A percentile compares a stretch with the other conserved stretches of the same genome.
Conservation (phyloP, 2,329 filamentous ascomycete species). For the Podosphaera aphanis region DNA sequence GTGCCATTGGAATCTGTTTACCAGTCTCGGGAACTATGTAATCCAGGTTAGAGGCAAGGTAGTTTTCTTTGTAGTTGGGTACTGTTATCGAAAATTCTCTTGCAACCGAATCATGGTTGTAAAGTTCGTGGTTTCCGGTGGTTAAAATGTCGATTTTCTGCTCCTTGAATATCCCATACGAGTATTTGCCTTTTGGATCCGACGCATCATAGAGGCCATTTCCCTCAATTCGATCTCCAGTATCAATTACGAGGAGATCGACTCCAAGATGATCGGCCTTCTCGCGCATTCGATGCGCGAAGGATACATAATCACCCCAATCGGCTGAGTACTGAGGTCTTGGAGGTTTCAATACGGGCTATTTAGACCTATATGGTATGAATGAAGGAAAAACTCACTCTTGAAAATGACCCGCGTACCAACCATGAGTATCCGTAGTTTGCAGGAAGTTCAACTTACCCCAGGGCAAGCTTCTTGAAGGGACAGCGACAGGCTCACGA, state of each 20-base stretch:
- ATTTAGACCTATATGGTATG: neutral
- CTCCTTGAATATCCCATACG: conserved; percentile 65
- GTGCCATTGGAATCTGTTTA: conserved; percentile 50
- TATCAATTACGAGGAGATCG: conserved; percentile 85
- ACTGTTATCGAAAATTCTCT: conserved; percentile 61
- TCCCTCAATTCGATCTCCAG: conserved; percentile 78
- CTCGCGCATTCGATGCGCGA: conserved; percentile 58
- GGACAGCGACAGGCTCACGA: conserved; percentile 51
- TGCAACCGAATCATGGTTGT: conserved; percentile 54
- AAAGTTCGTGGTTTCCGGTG: conserved; percentile 87
- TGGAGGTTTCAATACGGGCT: conserved; percentile 5
- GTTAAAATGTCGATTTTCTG: conserved; percentile 68
- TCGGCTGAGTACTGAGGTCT: conserved; percentile 82
- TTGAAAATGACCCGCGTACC: conserved; percentile 79
- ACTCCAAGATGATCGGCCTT: conserved; percentile 55
- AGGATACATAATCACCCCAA: conserved; percentile 95
- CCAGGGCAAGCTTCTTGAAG: conserved; percentile 67
- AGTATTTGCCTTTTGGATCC: conserved; percentile 65
- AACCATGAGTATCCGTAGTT: conserved; percentile 89
- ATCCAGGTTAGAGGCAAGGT: conserved; percentile 81
- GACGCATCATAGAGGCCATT: conserved; percentile 89
- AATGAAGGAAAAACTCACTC: conserved; percentile 31
- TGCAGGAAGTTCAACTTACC: conserved; percentile 95
- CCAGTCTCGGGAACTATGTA: conserved; percentile 54
- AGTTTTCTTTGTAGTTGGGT: conserved; percentile 56